phyloP scores from a whole-genome alignment of 2,329 filamentous ascomycete species.

The Beauveria australis region DNA sequence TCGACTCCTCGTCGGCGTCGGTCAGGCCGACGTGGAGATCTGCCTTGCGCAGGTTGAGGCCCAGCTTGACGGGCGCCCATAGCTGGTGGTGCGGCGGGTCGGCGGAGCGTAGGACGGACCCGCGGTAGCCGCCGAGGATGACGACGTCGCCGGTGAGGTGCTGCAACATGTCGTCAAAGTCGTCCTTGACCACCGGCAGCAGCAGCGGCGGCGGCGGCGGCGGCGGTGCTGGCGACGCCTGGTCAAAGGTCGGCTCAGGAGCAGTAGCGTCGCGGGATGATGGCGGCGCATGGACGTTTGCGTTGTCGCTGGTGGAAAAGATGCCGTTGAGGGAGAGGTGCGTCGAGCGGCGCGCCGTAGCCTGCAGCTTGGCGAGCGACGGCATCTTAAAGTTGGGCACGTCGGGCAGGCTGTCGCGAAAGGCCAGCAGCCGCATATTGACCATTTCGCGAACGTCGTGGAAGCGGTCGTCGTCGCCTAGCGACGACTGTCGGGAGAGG shows the following conservation, averaged over 20 bases:
- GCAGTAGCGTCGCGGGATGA: conserved; percentile 7
- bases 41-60: conserved; percentile 82
- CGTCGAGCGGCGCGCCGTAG: conserved; percentile 19
- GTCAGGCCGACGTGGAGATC: conserved; percentile 81
- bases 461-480: conserved; percentile 78
- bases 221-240: background rate
- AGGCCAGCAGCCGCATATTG: conserved; percentile 82
- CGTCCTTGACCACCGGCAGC: conserved; percentile 13
- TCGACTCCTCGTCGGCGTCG: conserved; percentile 72
- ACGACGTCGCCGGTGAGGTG: conserved; percentile 77
- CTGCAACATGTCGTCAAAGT: conserved; percentile 51
- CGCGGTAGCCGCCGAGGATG: conserved; percentile 81
- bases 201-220: background rate
- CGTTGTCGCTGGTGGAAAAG: conserved; percentile 18
- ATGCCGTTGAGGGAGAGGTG: conserved; percentile 25
- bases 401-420: conserved; percentile 80
- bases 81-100: conserved; percentile 76
- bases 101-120: conserved; percentile 79
- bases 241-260: conserved; percentile 10
- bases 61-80: conserved; percentile 91
- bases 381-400: conserved; percentile 67
- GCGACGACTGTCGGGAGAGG: conserved; percentile 69
- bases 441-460: conserved; percentile 74
- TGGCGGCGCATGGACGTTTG: conserved; percentile 7
- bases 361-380: conserved; percentile 47